Percentiles rank a stretch among this genome's conserved stretches.
phyloP scores from a whole-genome alignment of 2,329 filamentous ascomycete species.

The Alternaria brassicae region DNA sequence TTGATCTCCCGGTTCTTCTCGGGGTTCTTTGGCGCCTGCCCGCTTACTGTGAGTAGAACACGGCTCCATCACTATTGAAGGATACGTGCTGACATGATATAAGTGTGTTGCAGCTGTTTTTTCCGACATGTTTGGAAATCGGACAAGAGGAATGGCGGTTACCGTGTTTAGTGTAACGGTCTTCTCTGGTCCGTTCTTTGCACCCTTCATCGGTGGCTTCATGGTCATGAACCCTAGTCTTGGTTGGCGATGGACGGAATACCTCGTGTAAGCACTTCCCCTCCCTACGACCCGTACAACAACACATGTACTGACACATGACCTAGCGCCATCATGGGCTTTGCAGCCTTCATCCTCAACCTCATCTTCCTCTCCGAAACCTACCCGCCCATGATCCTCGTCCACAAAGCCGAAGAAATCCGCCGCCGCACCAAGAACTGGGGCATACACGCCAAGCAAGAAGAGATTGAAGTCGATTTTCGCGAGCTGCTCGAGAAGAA shows the following conservation, averaged over 20 bases:
- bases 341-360: conserved; percentile 57
- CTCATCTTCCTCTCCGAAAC: conserved; percentile 64
- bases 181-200: conserved; percentile 60
- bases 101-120: conserved; percentile 62
- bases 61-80: background rate
- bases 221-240: conserved; percentile 58
- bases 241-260: conserved; percentile 65
- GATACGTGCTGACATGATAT: conserved; percentile 1
- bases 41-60: conserved; percentile 57
- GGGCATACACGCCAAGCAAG: conserved; percentile 67
- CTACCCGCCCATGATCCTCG: conserved; percentile 65
- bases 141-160: conserved; percentile 51
- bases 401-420: conserved; percentile 62
- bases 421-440: conserved; percentile 65
- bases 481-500: conserved; percentile 61
- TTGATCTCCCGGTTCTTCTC: conserved; percentile 61
- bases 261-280: conserved; percentile 51
- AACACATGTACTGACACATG: background rate
- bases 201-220: conserved; percentile 64
- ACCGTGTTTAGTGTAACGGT: conserved; percentile 61
- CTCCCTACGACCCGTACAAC: background rate
- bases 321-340: conserved; percentile 59
- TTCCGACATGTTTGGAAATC: conserved; percentile 62
- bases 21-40: conserved; percentile 63
- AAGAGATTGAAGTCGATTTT: conserved; percentile 62